Conservation (phyloP, 768 basidiomycete species). For the Pleurotus platypus region DNA sequence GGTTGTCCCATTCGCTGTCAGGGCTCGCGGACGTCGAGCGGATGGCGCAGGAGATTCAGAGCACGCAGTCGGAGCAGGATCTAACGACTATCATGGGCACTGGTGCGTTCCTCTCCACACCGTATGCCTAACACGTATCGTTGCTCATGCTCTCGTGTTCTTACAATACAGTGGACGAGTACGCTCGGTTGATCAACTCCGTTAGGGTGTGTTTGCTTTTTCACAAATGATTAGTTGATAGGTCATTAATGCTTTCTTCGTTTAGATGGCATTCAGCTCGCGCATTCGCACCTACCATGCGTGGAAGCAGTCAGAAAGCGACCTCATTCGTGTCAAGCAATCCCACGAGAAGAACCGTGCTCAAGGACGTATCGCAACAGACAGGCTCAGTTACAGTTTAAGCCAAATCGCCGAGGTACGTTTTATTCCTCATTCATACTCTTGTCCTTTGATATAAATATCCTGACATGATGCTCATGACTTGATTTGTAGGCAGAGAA, state of each 20-base stretch:
- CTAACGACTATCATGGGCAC: constrained; percentile 77
- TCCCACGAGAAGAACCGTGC: constrained; percentile 79
- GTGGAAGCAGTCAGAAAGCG: constrained; percentile 80
- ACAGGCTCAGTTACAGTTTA: constrained; percentile 70
- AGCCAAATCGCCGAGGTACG: constrained; percentile 78
- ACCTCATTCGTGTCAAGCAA: constrained; percentile 68
- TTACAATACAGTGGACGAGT: constrained; percentile 67
- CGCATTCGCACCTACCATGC: constrained; percentile 78
- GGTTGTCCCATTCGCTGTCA: constrained; percentile 66
- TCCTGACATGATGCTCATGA: neutral
- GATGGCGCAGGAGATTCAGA: constrained; percentile 71
- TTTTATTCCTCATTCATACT: constrained; percentile 1
- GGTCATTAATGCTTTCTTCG: neutral
- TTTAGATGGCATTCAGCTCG: constrained; percentile 81
- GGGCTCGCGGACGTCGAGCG: constrained; percentile 73
- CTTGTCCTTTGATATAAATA: neutral
- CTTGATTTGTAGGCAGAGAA: constrained; percentile 66
- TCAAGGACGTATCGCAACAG: constrained; percentile 68
- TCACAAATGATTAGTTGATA: neutral
- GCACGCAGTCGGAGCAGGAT: constrained; percentile 77
- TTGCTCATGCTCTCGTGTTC: neutral
- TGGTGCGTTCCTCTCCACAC: constrained; percentile 30
- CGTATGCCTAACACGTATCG: neutral
- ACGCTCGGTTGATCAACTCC: constrained; percentile 84
- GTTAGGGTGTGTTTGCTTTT: constrained; percentile 52